phyloP scores from a whole-genome alignment of 2,329 filamentous ascomycete genomes.

The Cladosporium sp. region DNA sequence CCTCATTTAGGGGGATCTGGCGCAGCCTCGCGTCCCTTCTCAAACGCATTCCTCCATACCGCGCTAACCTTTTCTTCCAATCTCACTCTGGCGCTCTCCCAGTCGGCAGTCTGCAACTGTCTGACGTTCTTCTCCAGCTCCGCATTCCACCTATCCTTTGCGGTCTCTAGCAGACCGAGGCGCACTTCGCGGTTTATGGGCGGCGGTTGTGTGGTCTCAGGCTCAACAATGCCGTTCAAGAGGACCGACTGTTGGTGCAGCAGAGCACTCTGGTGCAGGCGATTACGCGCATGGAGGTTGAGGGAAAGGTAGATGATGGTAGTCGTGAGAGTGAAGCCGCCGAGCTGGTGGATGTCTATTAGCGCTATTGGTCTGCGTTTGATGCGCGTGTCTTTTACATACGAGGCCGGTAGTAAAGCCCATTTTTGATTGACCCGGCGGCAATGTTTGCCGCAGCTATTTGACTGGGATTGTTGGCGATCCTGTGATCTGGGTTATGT shows the following conservation, averaged over 20 bases:
- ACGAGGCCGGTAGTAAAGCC: conserved; percentile 51
- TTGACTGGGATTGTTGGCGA: neutral
- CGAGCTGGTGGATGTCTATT: conserved; percentile 34
- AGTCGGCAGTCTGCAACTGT: conserved; percentile 42
- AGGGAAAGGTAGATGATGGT: conserved; percentile 37
- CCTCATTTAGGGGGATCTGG: conserved; percentile 3
- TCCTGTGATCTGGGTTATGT: neutral
- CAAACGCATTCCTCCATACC: conserved; percentile 30
- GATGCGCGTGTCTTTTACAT: conserved; percentile 17
- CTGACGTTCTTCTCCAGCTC: conserved; percentile 41
- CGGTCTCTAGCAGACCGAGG: conserved; percentile 41
- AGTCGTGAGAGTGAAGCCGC: conserved; percentile 48
- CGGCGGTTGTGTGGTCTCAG: conserved; percentile 36
- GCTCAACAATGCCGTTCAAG: conserved; percentile 41
- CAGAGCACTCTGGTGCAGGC: conserved; percentile 40
- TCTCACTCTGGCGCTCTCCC: conserved; percentile 37
- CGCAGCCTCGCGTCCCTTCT: conserved; percentile 17
- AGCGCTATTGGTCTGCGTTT: conserved; percentile 9
- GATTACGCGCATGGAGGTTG: conserved; percentile 43
- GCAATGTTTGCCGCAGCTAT: neutral
- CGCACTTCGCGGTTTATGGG: conserved; percentile 35
- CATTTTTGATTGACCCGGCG: conserved; percentile 30
- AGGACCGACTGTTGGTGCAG: conserved; percentile 43
- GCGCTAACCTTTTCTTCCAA: conserved; percentile 37
- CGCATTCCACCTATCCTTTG: conserved; percentile 48